Percentiles rank a stretch among this genome's conserved stretches.
These are phyloP conservation scores for Cymbopogon citratus DNA, from an alignment of 176 grass and related monocot genomes.

Conservation along the genomic window DNA sequence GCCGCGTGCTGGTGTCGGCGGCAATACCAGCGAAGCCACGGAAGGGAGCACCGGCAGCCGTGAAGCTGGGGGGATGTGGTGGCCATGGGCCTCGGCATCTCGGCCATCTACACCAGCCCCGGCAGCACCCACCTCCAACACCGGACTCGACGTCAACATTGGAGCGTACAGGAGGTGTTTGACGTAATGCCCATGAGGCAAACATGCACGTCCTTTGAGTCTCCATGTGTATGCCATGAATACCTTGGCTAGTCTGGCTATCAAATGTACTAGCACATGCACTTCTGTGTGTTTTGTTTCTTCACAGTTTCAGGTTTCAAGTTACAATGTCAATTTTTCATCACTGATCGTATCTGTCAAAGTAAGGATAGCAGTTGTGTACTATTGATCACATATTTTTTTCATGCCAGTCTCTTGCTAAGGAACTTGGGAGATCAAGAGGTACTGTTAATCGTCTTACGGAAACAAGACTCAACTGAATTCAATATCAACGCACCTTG, in stretches of 20 bases:
- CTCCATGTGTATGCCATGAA: too few species aligned
- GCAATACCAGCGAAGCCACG: too few species aligned
- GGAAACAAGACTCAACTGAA: slow-evolving; percentile 93
- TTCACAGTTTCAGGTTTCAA: not conserved
- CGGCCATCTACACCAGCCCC: too few species aligned
- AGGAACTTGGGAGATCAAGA: slow-evolving; percentile 76
- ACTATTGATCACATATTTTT: not conserved
- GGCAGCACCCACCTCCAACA: not conserved
- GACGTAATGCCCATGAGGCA: not conserved
- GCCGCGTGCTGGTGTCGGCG: too few species aligned
- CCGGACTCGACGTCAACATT: not conserved
- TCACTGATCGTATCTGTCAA: not conserved
- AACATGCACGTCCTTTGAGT: not conserved
- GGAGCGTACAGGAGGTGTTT: not conserved
- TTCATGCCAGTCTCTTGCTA: slow-evolving; percentile 59
- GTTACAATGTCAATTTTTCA: not conserved
- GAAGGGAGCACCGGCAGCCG: too few species aligned
- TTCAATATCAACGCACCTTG: slow-evolving; percentile 83
- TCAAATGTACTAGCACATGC: too few species aligned
- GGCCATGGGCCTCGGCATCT: too few species aligned
- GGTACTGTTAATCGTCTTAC: slow-evolving; percentile 78
- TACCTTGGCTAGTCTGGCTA: not conserved
- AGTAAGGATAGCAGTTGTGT: not conserved
- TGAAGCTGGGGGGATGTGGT: too few species aligned
- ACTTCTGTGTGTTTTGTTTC: not conserved